Conservation (phyloP, 352 stramenopile species). For the Pelagophyceae sp. region DNA sequence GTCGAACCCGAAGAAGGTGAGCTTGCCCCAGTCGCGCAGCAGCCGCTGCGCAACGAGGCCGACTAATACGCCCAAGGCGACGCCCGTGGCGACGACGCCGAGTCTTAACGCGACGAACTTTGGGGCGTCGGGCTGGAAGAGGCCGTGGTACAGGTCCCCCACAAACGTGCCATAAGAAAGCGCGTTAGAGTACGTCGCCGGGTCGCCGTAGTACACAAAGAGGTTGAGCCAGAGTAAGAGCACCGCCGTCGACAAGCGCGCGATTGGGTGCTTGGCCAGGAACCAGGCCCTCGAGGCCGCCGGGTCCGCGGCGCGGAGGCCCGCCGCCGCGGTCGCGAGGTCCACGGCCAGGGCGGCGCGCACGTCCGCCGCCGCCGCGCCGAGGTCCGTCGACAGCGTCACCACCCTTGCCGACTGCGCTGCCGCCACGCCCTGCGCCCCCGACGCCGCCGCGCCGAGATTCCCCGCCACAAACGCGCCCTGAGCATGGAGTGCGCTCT, state of each 20-base stretch:
- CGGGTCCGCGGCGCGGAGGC: neutral
- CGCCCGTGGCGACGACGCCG: neutral
- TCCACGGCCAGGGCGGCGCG: too few relatives aligned
- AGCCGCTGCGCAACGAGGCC: neutral
- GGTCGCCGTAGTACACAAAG: constrained; percentile 13
- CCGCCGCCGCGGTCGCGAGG: too few relatives aligned
- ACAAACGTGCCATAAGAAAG: neutral
- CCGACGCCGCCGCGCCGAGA: too few relatives aligned
- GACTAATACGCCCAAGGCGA: neutral
- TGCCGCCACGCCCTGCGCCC: too few relatives aligned
- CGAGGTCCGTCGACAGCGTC: too few relatives aligned
- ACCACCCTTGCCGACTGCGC: too few relatives aligned
- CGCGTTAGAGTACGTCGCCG: neutral
- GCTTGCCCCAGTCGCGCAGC: neutral
- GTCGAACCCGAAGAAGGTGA: constrained; percentile 9
- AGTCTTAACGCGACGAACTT: neutral
- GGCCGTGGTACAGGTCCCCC: constrained; percentile 7
- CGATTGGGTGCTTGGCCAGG: neutral
- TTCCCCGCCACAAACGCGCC: too few relatives aligned
- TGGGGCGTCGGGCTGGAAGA: neutral
- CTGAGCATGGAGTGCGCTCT: too few relatives aligned
- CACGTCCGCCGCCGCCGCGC: too few relatives aligned
- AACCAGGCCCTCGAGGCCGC: neutral
- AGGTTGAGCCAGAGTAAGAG: neutral
- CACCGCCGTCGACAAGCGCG: neutral